A percentile compares a stretch with the other conserved stretches of the same genome.
Evolutionary conservation across 2,329 filamentous ascomycete species (phyloP).

Genomic region (Allantophomopsis lycopodina): DNA sequence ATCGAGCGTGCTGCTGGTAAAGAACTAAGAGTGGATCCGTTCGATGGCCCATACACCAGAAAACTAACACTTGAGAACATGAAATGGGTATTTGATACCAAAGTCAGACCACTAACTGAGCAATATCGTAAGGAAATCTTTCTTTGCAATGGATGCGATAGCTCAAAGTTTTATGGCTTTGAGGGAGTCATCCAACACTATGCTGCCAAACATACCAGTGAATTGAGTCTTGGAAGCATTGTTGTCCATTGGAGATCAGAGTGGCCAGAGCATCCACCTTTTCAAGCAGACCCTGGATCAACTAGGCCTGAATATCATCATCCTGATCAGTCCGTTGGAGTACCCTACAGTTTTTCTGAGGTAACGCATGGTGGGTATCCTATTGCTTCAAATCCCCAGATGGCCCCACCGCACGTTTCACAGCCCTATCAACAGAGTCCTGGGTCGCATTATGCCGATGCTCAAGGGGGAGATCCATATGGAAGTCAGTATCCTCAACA

Average conservation of each 20-base stretch:
- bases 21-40: conserved; percentile 30
- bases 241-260: conserved; percentile 70
- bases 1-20: conserved; percentile 30
- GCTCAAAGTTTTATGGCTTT: conserved; percentile 59
- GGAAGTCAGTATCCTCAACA: conserved; percentile 15
- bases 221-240: conserved; percentile 55
- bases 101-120: conserved; percentile 58
- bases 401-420: conserved; percentile 8
- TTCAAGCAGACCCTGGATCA: conserved; percentile 43
- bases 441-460: conserved; percentile 18
- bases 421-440: conserved; percentile 16
- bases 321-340: conserved; percentile 16
- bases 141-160: conserved; percentile 56
- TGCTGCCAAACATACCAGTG: conserved; percentile 64
- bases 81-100: conserved; percentile 73
- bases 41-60: conserved; percentile 38
- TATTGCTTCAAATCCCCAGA: conserved; percentile 9
- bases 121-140: conserved; percentile 58
- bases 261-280: conserved; percentile 67
- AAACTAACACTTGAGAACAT: conserved; percentile 69
- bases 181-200: conserved; percentile 74
- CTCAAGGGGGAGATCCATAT: conserved; percentile 19
- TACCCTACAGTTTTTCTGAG: conserved; percentile 15
- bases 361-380: conserved; percentile 13
- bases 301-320: conserved; percentile 19